Evolutionary conservation across 495 filamentous ascomycete species (phyloP), one percentile per base, ranked within the genome.

Genomic region (Letharia columbiana): DNA sequence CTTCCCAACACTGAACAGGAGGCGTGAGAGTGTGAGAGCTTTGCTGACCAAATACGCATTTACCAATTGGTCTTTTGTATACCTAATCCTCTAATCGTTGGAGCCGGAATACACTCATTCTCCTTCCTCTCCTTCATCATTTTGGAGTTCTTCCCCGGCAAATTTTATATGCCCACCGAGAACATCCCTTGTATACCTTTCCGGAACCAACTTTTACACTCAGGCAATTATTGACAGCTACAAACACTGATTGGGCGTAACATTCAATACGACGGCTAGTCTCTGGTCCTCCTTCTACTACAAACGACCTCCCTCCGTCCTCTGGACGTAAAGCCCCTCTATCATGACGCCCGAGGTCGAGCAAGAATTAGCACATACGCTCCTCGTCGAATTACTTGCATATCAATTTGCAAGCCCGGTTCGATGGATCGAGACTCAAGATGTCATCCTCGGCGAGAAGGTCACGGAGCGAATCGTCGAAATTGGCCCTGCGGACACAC

Each of bases 331-430:
- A 74, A 71, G 70, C 61, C 56, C 74, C 74, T 66, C 69, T 81
- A 90, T 72, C 57, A 98, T 98, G 94, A 90, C 89, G 78, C 94
- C 95, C 71, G 95, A 98, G 84, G 83, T 97, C 77, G 93, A 98
- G 84, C 94, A 98, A 76, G 94, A 98, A 80, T 88, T 98, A 74
- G 87, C 92, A 74, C 93, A 98, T 78, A 98, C 92, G 70, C 84
- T 98, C 78, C 87, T 98, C 72, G 90, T 98, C 65, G 94, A 98
- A 86, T 89, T 99, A 60, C 86, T 99, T 65, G 95, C 95, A 77
- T 98, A 98, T 78, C 94, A 99, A 76, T 99, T 99, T 77, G 94
- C 94, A 71, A 96, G 92, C 33, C 94, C 94, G 40, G 94, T 99
- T 66, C 87, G 94, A 86, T 99, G 94, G 84, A 99, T 99, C 77